Evolutionary conservation across 2,329 filamentous ascomycete genomes (phyloP).

Genomic region (Claviceps paspali): DNA sequence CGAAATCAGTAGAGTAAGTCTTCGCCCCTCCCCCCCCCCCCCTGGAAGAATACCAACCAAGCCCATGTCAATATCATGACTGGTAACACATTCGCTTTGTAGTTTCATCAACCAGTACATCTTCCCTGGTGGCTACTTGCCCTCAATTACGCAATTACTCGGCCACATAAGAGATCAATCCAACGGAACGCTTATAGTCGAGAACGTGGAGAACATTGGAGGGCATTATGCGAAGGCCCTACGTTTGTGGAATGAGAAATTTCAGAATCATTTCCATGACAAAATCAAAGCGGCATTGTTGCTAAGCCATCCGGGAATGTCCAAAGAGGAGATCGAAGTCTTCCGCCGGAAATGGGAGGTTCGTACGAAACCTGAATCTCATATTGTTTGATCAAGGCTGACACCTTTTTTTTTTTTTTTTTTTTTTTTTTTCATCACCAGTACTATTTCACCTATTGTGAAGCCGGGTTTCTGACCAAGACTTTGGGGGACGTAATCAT

Average conservation of each 20-base stretch:
- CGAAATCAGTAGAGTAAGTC: slow-evolving; percentile 45
- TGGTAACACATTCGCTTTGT: slow-evolving; percentile 4
- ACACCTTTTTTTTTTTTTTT: too few relatives aligned
- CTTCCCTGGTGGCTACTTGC: slow-evolving; percentile 62
- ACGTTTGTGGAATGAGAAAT: slow-evolving; percentile 52
- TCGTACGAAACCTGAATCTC: slow-evolving; percentile 11
- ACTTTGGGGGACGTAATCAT: slow-evolving; percentile 60
- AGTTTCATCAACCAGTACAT: slow-evolving; percentile 64
- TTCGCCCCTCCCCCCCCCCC: too few relatives aligned
- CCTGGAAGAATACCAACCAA: background rate
- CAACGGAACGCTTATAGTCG: slow-evolving; percentile 46
- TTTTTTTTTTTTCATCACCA: slow-evolving; percentile 16
- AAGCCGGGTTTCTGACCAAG: slow-evolving; percentile 58
- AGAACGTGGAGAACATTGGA: slow-evolving; percentile 56
- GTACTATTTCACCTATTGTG: slow-evolving; percentile 65
- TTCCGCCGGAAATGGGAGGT: slow-evolving; percentile 60
- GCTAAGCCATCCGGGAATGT: slow-evolving; percentile 41
- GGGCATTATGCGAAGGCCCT: slow-evolving; percentile 59
- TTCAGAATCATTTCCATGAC: slow-evolving; percentile 44
- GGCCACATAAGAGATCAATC: slow-evolving; percentile 46
- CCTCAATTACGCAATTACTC: slow-evolving; percentile 39
- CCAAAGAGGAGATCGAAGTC: slow-evolving; percentile 45
- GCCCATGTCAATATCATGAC: background rate
- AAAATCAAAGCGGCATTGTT: slow-evolving; percentile 45
- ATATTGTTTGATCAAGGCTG: slow-evolving; percentile 5